Percentiles rank a stretch among this genome's conserved stretches.
These are phyloP conservation scores for Fusarium albidum DNA, from an alignment of 2,329 filamentous ascomycete species.

Conservation along the genomic window DNA sequence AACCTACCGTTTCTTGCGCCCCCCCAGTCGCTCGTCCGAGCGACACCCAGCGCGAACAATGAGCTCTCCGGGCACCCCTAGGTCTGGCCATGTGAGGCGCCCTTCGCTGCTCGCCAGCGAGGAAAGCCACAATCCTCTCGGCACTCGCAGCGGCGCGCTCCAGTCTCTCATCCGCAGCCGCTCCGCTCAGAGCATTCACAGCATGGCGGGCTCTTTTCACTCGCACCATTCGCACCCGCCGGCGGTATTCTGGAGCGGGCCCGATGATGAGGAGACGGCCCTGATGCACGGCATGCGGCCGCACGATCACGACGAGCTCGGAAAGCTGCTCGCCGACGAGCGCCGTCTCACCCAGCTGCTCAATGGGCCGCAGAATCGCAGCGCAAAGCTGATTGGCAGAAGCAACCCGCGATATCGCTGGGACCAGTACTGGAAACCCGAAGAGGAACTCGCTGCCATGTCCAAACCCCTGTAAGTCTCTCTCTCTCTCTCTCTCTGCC, in stretches of 20 bases:
- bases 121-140: constrained; percentile 45
- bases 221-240: constrained; percentile 22
- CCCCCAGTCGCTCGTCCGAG: constrained; percentile 13
- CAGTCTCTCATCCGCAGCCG: constrained; percentile 51
- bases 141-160: constrained; percentile 48
- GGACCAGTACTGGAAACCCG: constrained; percentile 85
- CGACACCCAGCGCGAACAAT: constrained; percentile 35
- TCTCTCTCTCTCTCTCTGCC: background rate
- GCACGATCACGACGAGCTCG: constrained; percentile 54
- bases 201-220: constrained; percentile 38
- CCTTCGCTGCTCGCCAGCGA: constrained; percentile 46
- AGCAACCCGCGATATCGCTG: constrained; percentile 87
- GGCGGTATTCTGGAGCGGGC: constrained; percentile 34
- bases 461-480: constrained; percentile 71
- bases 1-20: background rate
- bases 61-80: constrained; percentile 43
- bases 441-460: constrained; percentile 76
- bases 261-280: constrained; percentile 46
- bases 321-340: constrained; percentile 60
- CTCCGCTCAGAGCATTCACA: constrained; percentile 46
- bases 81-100: constrained; percentile 39
- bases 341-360: constrained; percentile 67
- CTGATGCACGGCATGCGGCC: constrained; percentile 31
- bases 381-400: constrained; percentile 87
- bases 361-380: constrained; percentile 77